Conservation (phyloP, 2,329 filamentous ascomycete genomes). For the Pseudogymnoascus sp. region DNA sequence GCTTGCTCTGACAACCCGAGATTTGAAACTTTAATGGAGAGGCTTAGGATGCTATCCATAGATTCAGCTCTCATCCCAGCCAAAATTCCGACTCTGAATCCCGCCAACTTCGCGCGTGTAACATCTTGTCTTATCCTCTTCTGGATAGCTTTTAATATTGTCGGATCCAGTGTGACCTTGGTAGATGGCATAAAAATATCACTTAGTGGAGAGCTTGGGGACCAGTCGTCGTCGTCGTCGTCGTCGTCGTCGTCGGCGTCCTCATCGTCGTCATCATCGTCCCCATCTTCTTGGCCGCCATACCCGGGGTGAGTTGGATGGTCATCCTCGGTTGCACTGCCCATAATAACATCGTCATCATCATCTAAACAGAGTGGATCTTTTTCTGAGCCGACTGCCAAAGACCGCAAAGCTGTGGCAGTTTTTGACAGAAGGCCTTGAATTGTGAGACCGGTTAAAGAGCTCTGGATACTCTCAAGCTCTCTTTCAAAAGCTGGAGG, state of each 20-base stretch:
- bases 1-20: conserved; percentile 68
- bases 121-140: conserved; percentile 31
- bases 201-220: not conserved
- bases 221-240: conserved; percentile 18
- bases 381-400: not conserved
- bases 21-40: conserved; percentile 63
- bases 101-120: conserved; percentile 49
- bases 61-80: conserved; percentile 37
- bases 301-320: not conserved
- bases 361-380: not conserved
- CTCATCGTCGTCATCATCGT: conserved; percentile 19
- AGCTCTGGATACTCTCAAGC: conserved; percentile 23
- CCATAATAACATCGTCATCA: conserved; percentile 4
- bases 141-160: conserved; percentile 19
- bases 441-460: conserved; percentile 20
- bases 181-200: not conserved
- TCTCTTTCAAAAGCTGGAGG: conserved; percentile 34
- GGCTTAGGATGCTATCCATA: conserved; percentile 45
- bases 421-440: not conserved
- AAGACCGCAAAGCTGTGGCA: not conserved
- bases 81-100: conserved; percentile 62
- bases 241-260: conserved; percentile 18
- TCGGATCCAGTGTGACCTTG: conserved; percentile 34
- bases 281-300: not conserved
- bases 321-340: not conserved